A percentile compares a stretch with the other conserved stretches of the same genome.
phyloP scores from a whole-genome alignment of 768 basidiomycete genomes.

The Hypholoma fasciculare region DNA sequence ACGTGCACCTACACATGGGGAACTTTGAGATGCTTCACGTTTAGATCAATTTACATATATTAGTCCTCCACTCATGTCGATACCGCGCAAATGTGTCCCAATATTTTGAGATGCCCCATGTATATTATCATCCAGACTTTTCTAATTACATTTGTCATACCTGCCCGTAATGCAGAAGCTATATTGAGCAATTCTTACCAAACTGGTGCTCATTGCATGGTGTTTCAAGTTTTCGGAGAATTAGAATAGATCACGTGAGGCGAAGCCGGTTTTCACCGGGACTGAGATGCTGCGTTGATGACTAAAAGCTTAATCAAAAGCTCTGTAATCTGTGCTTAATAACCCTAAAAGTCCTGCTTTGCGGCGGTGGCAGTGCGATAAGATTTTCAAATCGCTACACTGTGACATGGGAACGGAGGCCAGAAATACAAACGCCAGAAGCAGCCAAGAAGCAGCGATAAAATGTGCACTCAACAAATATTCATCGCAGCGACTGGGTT shows the following conservation, averaged over 20 bases:
- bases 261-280: constrained; percentile 13
- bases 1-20: not conserved
- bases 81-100: constrained; percentile 2
- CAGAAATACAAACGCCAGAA: too few relatives aligned
- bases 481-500: too few relatives aligned
- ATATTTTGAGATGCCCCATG: constrained; percentile 7
- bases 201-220: constrained; percentile 8
- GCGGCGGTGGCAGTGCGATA: too few relatives aligned
- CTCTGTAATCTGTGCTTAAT: too few relatives aligned
- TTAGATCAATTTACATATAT: constrained; percentile 10
- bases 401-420: too few relatives aligned
- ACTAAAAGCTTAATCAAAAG: too few relatives aligned
- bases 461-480: too few relatives aligned
- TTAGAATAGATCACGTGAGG: constrained; percentile 12
- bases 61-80: not conserved
- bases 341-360: too few relatives aligned
- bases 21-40: not conserved
- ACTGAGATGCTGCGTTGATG: too few relatives aligned
- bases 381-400: too few relatives aligned
- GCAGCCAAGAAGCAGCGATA: too few relatives aligned
- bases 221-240: constrained; percentile 9
- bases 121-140: constrained; percentile 5
- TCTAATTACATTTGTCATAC: constrained; percentile 11
- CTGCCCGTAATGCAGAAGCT: constrained; percentile 8
- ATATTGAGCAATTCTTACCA: constrained; percentile 12